Evolutionary conservation across 2,329 filamentous ascomycete genomes (phyloP), one percentile per base, ranked within the genome.

Genomic region (Talaromyces sp.): DNA sequence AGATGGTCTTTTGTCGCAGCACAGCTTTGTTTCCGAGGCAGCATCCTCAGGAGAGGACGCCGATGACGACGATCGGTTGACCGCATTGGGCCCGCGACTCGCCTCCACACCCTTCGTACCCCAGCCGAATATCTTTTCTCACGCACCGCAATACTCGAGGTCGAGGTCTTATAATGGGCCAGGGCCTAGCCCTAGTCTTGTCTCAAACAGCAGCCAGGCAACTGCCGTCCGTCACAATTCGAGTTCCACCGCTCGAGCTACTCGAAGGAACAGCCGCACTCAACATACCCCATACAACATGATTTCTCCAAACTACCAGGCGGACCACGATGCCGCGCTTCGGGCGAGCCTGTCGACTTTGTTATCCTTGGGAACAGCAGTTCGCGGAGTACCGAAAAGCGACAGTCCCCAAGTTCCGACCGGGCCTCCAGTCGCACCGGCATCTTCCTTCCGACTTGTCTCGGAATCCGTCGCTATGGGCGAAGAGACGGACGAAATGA

Each of bases 341-440:
- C 88, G 94, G 35, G 92, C 94, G 21, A 96, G 91, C 54, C 82
- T 99, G n/a, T 96, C 92, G 0, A 97, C 94, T 0, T 83, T 99
- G 12, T 84, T 99, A 12, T 97, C 93, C n/a, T 96, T 91, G 69
- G 93, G 92, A 0, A 92, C 92, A 3, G 94, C 93, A 0, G 94
- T 93, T 1, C 85, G 94, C 50, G 89, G 89, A 3, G 80, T 94
- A 17, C 86, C 88, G 0, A 96, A 94, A 70, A 68, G 68, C 61
- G 77, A 74, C 53, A 70, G 63, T 43, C 70, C 71, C 53, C 74
- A 69, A 0, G 29, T 65, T 6, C 60, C 62, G 21, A 57, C 66
- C 12, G 65, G 66, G n/a, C 67, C 69, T 19, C 53, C 52, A 21
- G 60, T 73, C 1, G 62, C 66, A 62, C 68, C 67, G 35, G 81